Base-by-base conservation (phyloP, 257 asterid species). In the Cordia subcordata region DNA sequence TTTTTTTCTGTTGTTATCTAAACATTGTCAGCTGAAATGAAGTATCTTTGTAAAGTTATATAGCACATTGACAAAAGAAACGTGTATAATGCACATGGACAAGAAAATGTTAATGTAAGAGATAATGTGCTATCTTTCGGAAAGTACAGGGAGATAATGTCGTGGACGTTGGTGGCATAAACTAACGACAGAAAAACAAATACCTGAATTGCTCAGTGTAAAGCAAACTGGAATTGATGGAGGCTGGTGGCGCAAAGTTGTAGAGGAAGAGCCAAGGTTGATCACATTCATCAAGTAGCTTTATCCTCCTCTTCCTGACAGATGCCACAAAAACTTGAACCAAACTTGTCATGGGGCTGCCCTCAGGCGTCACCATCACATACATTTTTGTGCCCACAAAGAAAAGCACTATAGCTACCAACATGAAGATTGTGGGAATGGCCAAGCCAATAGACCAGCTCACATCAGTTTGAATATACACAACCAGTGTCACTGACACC, bases 281-380 rank as follows among this genome's bases (percentile, higher is more conserved):
- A 3, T 68, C n/a, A n/a, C n/a, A n/a, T n/a, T n/a, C n/a, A n/a
- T n/a, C 70, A 9, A 93, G 94, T 68, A 58, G 17, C 55, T 62
- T 49, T 55, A 88, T 16, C 63, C 23, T 53, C 85, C 95, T 71
- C 74, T 85, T 88, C 81, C 65, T 85, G 20, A 61, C 27, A 2
- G 95, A 81, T 44, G 62, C 90, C 3, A 68, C 84, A 40, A 64
- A 8, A 10, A 88, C 95, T 64, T 78, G 96, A 8, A 44, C 70
- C 21, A 83, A 35, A n/a, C 85, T 75, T 0, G 77, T 77, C 60
- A 88, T 21, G 6, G 95, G 93, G 49, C 96, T 88, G 0, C 95
- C 95, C 58, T 85, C 88, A 19, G 96, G 96, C 83, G 35, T 56
- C 62, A 83, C 86, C 33, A 78, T 83, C n/a, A 85, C 96, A 40